Base-by-base conservation (phyloP, 1,284 basidiomycete species). In the Tilletia indica region DNA sequence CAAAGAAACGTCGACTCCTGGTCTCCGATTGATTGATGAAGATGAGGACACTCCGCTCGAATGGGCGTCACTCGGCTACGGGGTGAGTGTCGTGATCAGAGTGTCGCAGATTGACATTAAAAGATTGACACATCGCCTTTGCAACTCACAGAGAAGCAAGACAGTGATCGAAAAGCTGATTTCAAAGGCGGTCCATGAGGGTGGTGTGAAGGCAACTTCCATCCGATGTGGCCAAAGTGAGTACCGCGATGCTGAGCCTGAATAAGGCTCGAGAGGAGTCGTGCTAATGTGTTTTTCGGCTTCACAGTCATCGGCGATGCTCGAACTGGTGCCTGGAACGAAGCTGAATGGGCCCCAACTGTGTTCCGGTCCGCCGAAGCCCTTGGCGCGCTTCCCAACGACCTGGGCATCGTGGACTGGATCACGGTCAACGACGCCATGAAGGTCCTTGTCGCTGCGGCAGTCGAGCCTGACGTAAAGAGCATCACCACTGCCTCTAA, bases 201-300 rank as follows among this genome's bases (percentile, higher is more conserved):
- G 19, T 12, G 61, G 61, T 4, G 36, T 42, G 31, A 36, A 64
- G 14, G 61, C 61, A 5, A 16, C 39, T 4, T 38, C 61, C 34
- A 64, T 64, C 16, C 61, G 61, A 9, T 64, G 31, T 38, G 61
- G 61, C n/a, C 61, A 64, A 21, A 64, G 61, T 64, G 61, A 64
- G 61, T 64, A 4, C 6, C 42, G 14, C 25, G 14, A 45, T 45
- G 9, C 1, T 45, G 42, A 1, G 25, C 25, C 25, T 31, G 25
- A 31, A 31, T 31, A 45, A 45, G 3, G 9, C 42, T 45, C 9
- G 42, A 14, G 11, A 16, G 58, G 2, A 36, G 8, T 36, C 51
- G 8, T 19, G 25, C 8, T 19, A 1, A 11, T 4, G 11, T 54
- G 8, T 19, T 8, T 54, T 21, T 34, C 3, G 3, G 34, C 36